Evolutionary conservation across 2,329 filamentous ascomycete genomes (phyloP).

Genomic region (Plenodomus biglobosus): DNA sequence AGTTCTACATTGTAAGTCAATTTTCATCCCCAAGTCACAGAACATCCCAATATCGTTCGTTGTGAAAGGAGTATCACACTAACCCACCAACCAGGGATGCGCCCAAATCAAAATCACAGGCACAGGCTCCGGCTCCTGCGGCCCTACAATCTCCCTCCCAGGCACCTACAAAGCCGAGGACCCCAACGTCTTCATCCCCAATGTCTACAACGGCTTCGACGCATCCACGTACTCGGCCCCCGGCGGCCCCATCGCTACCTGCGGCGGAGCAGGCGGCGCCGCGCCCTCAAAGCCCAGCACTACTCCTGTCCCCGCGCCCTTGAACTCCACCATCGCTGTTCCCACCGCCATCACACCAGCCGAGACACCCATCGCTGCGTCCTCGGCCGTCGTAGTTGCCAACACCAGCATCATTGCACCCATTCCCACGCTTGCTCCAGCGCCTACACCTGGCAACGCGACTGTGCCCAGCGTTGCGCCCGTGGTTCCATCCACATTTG

Average conservation of each 20-base stretch:
- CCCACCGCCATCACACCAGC: conserved; percentile 6
- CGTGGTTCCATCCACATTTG: conserved; percentile 5
- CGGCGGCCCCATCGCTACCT: conserved; percentile 31
- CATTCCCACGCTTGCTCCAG: background rate
- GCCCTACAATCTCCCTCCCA: conserved; percentile 46
- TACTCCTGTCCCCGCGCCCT: conserved; percentile 6
- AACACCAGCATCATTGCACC: background rate
- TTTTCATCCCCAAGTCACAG: background rate
- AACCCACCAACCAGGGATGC: conserved; percentile 26
- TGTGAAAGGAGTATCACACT: background rate
- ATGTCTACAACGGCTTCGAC: conserved; percentile 41
- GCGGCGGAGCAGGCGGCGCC: conserved; percentile 25
- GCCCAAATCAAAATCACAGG: conserved; percentile 51
- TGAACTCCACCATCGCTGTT: conserved; percentile 12
- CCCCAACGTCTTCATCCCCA: conserved; percentile 41
- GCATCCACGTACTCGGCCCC: conserved; percentile 32
- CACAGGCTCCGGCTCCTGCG: conserved; percentile 40
- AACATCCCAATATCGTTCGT: too few relatives aligned
- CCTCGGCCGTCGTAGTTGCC: background rate
- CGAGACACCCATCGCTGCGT: too few relatives aligned
- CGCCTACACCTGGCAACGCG: background rate
- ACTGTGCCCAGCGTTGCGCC: conserved; percentile 1
- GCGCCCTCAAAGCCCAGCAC: conserved; percentile 10
- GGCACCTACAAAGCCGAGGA: conserved; percentile 41
- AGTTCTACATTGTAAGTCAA: conserved; percentile 49